Conservation (phyloP, 768 basidiomycete species). For the Clathrus columnatus region DNA sequence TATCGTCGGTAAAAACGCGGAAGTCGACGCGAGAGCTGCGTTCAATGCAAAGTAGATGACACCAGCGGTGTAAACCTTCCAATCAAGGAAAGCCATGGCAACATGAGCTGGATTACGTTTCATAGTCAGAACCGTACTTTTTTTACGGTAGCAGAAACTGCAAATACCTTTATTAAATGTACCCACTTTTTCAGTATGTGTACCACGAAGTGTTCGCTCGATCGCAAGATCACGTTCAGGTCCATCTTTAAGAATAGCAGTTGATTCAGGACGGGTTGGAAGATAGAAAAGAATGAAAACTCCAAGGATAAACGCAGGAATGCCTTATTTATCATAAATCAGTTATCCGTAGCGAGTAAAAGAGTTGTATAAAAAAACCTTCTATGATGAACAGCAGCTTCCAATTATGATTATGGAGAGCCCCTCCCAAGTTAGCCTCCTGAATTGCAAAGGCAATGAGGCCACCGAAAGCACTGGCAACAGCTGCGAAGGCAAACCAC, state of each 20-base stretch:
- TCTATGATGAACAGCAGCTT: conserved; percentile 62
- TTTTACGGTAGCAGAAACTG: background rate
- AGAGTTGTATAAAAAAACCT: conserved; percentile 38
- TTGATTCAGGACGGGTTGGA: conserved; percentile 66
- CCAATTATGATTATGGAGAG: conserved; percentile 40
- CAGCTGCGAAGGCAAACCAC: conserved; percentile 80
- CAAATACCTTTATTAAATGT: conserved; percentile 52
- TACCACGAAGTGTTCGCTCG: conserved; percentile 56
- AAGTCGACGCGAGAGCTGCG: conserved; percentile 67
- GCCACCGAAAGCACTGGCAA: conserved; percentile 79
- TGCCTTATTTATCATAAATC: conserved; percentile 36
- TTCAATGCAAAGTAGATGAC: conserved; percentile 75
- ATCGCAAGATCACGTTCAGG: conserved; percentile 42
- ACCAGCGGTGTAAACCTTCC: conserved; percentile 64
- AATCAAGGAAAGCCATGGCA: conserved; percentile 54
- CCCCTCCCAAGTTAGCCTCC: conserved; percentile 32
- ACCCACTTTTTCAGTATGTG: conserved; percentile 56
- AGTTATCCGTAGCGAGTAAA: background rate
- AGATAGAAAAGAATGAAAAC: conserved; percentile 46
- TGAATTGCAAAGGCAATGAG: conserved; percentile 75
- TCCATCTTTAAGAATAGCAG: conserved; percentile 39
- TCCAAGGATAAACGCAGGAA: conserved; percentile 59
- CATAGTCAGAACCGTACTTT: background rate
- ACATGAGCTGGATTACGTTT: conserved; percentile 42
- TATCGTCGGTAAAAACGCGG: conserved; percentile 79